Evolutionary conservation across 73 alveolate species (phyloP).

Genomic region (Breviolum minutum): DNA sequence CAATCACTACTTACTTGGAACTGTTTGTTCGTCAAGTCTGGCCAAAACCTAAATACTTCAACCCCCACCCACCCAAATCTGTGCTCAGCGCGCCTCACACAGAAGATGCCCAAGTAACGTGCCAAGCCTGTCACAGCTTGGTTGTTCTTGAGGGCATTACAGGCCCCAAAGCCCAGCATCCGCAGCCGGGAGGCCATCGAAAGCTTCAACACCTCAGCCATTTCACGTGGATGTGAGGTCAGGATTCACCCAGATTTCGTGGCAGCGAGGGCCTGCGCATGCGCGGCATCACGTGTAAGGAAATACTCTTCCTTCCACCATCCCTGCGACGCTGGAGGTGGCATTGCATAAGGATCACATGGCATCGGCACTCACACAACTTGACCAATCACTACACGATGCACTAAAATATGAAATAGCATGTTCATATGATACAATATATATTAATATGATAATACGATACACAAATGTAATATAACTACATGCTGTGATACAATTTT

Average conservation of each 20-base stretch:
- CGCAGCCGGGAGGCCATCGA: slow-evolving; percentile 16
- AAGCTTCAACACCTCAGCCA: slow-evolving; percentile 25
- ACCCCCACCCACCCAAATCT: neutral
- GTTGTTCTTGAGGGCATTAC: neutral
- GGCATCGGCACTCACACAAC: no score
- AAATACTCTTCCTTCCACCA: slow-evolving; percentile 95
- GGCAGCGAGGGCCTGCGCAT: slow-evolving; percentile 46
- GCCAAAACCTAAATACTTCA: no score
- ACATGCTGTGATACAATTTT: no score
- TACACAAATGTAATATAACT: no score
- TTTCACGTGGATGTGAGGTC: neutral
- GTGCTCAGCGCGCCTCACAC: slow-evolving; percentile 18
- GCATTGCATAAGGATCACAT: neutral
- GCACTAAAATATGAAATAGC: no score
- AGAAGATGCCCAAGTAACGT: neutral
- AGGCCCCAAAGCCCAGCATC: slow-evolving; percentile 14
- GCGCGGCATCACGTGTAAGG: slow-evolving; percentile 93
- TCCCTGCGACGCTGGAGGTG: slow-evolving; percentile 6
- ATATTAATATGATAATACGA: no score
- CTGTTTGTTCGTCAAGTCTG: neutral
- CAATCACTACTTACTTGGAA: neutral
- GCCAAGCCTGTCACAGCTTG: neutral
- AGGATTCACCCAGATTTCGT: neutral
- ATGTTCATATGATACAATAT: no score
- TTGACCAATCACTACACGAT: no score